Conservation (phyloP, 257 asterid genomes). For the Fraxinus anomala region DNA sequence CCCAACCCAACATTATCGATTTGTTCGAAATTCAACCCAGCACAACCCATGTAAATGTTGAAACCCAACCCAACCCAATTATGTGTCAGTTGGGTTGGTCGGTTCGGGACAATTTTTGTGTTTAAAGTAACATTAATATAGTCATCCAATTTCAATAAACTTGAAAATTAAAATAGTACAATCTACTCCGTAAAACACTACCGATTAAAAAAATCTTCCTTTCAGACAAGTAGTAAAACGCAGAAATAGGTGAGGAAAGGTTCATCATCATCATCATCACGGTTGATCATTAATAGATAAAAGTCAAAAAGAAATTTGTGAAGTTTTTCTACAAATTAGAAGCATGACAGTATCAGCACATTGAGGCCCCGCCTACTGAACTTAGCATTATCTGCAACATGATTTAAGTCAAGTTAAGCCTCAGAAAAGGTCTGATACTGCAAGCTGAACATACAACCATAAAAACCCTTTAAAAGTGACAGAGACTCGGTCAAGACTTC, state of each 20-base stretch:
- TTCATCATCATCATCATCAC: too few species aligned
- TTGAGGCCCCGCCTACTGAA: slow-evolving; percentile 24
- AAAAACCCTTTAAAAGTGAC: slow-evolving; percentile 30
- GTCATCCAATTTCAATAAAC: too few species aligned
- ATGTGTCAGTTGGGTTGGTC: too few species aligned
- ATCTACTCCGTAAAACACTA: too few species aligned
- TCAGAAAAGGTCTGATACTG: slow-evolving; percentile 56
- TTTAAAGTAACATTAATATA: too few species aligned
- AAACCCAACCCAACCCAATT: too few species aligned
- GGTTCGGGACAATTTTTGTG: too few species aligned
- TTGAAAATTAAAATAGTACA: too few species aligned
- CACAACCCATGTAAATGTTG: too few species aligned
- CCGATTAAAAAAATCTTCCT: neutral
- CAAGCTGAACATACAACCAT: slow-evolving; percentile 43
- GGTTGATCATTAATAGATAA: neutral
- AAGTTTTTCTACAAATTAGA: slow-evolving; percentile 25
- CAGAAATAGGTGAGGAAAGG: neutral
- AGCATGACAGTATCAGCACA: slow-evolving; percentile 8
- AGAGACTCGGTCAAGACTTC: slow-evolving; percentile 36
- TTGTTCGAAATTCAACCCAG: too few species aligned
- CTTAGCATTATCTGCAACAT: slow-evolving; percentile 33
- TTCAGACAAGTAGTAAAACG: too few species aligned
- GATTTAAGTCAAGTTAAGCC: slow-evolving; percentile 43
- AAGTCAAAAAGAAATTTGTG: neutral
- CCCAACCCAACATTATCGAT: too few species aligned